phyloP scores from a whole-genome alignment of 2,329 filamentous ascomycete species.

The Trichoderma harzianum region DNA sequence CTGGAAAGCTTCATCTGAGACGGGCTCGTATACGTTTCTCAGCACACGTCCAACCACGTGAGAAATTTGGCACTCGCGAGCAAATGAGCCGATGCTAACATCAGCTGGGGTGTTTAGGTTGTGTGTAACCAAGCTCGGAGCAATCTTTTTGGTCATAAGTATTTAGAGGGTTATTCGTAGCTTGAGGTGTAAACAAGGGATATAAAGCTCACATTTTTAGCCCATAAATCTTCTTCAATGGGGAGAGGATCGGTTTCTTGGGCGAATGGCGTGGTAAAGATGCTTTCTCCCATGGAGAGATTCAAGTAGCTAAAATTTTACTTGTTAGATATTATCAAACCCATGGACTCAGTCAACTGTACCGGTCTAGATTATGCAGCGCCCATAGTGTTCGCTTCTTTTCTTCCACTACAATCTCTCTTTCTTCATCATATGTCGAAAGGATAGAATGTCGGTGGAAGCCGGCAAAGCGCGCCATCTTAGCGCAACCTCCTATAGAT shows the following conservation, averaged over 20 bases:
- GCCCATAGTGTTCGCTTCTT: background rate
- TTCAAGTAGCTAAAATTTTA: background rate
- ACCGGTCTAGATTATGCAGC: background rate
- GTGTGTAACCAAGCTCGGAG: background rate
- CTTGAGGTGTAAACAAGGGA: background rate
- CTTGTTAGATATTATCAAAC: background rate
- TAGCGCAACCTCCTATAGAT: background rate
- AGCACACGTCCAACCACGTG: background rate
- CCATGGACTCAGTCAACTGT: background rate
- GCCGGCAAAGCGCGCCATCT: background rate
- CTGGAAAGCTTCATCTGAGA: background rate
- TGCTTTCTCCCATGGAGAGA: background rate
- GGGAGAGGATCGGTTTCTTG: background rate
- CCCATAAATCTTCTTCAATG: background rate
- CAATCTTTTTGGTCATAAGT: background rate
- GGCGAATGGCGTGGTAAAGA: background rate
- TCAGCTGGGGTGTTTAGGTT: background rate
- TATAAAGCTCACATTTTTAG: background rate
- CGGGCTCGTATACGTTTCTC: background rate
- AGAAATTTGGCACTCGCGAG: background rate
- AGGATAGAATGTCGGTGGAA: background rate
- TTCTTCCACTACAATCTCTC: background rate
- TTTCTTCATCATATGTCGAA: background rate
- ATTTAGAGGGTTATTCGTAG: background rate
- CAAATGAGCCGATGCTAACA: background rate